phyloP scores from a whole-genome alignment of 2,329 filamentous ascomycete species.

The Nigrospora sphaerica region DNA sequence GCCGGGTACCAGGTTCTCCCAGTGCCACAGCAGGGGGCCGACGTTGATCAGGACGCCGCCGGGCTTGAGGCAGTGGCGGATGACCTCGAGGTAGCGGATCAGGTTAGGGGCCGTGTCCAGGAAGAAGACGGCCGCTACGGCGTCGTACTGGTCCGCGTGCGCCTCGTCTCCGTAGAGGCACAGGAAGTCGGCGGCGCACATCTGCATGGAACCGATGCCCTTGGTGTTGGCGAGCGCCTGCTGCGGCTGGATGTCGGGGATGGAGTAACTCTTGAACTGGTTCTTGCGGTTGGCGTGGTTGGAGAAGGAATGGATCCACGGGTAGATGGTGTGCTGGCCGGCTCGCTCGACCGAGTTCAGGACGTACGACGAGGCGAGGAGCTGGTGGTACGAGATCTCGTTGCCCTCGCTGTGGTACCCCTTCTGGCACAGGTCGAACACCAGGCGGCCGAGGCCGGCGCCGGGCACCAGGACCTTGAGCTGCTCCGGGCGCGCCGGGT shows the following conservation, averaged over 20 bases:
- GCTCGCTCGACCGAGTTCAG: constrained; percentile 58
- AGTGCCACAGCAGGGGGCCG: constrained; percentile 92
- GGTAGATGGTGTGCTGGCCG: constrained; percentile 66
- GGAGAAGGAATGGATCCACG: constrained; percentile 82
- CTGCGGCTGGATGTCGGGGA: constrained; percentile 77
- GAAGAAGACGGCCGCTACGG: constrained; percentile 88
- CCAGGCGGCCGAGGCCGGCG: constrained; percentile 78
- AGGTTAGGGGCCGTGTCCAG: constrained; percentile 94
- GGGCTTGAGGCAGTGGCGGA: constrained; percentile 66
- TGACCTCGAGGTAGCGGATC: constrained; percentile 81
- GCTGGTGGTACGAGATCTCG: constrained; percentile 93
- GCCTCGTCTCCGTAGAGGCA: constrained; percentile 67
- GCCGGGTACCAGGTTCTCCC: constrained; percentile 65
- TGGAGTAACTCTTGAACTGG: constrained; percentile 64
- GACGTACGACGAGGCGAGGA: constrained; percentile 76
- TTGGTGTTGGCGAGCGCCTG: constrained; percentile 35
- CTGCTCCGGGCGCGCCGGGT: constrained; percentile 21
- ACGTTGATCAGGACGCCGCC: constrained; percentile 84
- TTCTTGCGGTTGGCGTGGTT: constrained; percentile 70
- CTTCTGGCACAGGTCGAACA: constrained; percentile 72
- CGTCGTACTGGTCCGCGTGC: constrained; percentile 62
- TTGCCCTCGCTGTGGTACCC: constrained; percentile 82
- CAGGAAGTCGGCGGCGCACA: constrained; percentile 90
- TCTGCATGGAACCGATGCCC: constrained; percentile 66
- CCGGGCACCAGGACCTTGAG: constrained; percentile 78